Base-by-base conservation (phyloP, 352 stramenopile genomes). In the Pythium sp. region DNA sequence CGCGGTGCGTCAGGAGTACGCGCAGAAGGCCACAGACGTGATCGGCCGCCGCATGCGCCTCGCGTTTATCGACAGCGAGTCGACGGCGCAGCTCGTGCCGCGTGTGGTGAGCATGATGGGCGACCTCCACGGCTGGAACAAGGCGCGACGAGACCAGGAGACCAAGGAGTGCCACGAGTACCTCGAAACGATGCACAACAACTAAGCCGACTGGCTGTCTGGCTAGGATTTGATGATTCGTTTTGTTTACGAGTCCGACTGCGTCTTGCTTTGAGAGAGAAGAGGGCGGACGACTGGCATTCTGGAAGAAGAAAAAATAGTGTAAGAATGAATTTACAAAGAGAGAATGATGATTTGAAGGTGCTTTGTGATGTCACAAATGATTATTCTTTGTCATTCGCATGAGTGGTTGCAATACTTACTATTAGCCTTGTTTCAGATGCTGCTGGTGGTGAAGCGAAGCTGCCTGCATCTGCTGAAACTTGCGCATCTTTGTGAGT, bases 41-140 rank as follows among this genome's bases (percentile, higher is more conserved):
- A 68, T 98, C 47, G 95, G 94, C 26, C 82, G 95, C 34, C 91
- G 95, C 47, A 98, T 94, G 71, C 91, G 95, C 63, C 76, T 98
- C 22, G 92, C 93, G 30, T 98, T 97, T 68, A 89, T 98, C 46
- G 95, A 98, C 79, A 93, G 83, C 64, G 79, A 90, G 7, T 89
- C 90, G 12, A 82, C 87, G 9, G 70, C 79, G 46, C 69, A 94
- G 67, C 74, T 95, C 32, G 75, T 93, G 63, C 91, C 93, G 57
- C 86, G 88, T 58, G 86, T 98, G 20, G 81, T 98, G 62, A 73
- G 95, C 66, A 92, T 98, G 80, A 98, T 98, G 95, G 88, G 78
- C 32, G 86, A 93, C 65, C 83, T 97, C 64, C 85, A 94, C 58
- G 78, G 83, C 47, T 98, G 93, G 93, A 84, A 54, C 55, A 93